These are phyloP conservation scores for Talinum fruticosum DNA, from an alignment of 148 eudicot genomes.

Conservation along the genomic window DNA sequence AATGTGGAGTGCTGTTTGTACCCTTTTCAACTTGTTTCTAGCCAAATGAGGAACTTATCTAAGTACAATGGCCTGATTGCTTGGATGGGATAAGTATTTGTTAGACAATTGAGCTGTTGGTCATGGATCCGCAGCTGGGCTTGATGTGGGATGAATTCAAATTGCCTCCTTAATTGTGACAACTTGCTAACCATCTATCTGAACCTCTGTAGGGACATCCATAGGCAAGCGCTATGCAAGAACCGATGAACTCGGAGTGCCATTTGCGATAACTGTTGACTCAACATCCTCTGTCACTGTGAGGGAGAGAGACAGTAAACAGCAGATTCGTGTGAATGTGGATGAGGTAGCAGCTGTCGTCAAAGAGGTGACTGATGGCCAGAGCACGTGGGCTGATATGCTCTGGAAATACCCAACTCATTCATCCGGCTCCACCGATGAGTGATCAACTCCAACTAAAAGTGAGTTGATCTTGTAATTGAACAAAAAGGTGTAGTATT, in stretches of 20 bases:
- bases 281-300: slow-evolving; percentile 63
- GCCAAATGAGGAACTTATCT: no score
- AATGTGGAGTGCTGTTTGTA: no score
- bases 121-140: no score
- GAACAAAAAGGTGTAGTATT: background rate
- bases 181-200: background rate
- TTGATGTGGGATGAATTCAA: no score
- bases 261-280: slow-evolving; percentile 88
- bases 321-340: slow-evolving; percentile 69
- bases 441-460: slow-evolving; percentile 5
- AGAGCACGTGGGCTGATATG: slow-evolving; percentile 83
- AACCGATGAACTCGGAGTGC: slow-evolving; percentile 93
- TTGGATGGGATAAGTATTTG: no score
- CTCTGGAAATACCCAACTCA: slow-evolving; percentile 67
- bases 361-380: slow-evolving; percentile 70
- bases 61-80: no score
- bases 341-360: slow-evolving; percentile 78
- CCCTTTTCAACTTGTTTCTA: no score
- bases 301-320: slow-evolving; percentile 85
- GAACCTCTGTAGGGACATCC: slow-evolving; percentile 60
- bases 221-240: slow-evolving; percentile 93
- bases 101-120: no score
- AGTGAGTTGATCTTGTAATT: background rate
- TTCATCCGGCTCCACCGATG: slow-evolving; percentile 47
- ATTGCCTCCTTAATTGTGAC: background rate